Conservation (phyloP, 768 basidiomycete species). For the Calocybe indica region DNA sequence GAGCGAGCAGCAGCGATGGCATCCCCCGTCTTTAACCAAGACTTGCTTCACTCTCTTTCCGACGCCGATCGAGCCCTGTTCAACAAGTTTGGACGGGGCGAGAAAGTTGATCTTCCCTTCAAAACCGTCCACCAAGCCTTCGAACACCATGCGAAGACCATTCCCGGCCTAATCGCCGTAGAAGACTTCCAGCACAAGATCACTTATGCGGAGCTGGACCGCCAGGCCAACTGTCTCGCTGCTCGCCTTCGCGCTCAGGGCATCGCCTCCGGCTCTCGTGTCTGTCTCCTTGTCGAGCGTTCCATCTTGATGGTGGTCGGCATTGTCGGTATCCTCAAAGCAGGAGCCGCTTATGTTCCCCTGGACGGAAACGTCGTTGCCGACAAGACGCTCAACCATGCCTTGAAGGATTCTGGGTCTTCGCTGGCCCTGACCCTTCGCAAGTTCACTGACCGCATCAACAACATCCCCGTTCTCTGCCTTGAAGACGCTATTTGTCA, state of each 20-base stretch:
- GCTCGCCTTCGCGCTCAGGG: conserved; percentile 34
- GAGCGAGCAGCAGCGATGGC: no score
- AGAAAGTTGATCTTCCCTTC: background rate
- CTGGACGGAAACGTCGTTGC: conserved; percentile 53
- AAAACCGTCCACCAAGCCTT: conserved; percentile 49
- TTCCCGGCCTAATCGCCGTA: conserved; percentile 40
- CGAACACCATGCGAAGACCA: conserved; percentile 33
- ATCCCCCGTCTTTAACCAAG: conserved; percentile 1
- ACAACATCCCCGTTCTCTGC: conserved; percentile 19
- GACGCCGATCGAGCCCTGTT: conserved; percentile 1
- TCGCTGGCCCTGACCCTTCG: conserved; percentile 35
- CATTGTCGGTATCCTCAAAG: conserved; percentile 51
- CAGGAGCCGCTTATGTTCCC: conserved; percentile 55
- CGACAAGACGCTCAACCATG: conserved; percentile 45
- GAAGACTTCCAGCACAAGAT: conserved; percentile 43
- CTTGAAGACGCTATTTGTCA: conserved; percentile 27
- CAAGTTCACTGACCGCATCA: conserved; percentile 35
- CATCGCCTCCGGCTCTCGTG: conserved; percentile 41
- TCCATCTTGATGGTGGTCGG: conserved; percentile 34
- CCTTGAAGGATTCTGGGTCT: conserved; percentile 41
- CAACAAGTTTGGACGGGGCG: conserved; percentile 1
- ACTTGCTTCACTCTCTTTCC: conserved; percentile 1
- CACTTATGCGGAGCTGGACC: conserved; percentile 45
- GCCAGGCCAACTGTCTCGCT: conserved; percentile 41
- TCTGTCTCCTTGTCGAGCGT: conserved; percentile 50